Evolutionary conservation across 2,329 filamentous ascomycete genomes (phyloP).

Genomic region (Leptographium lundbergii): DNA sequence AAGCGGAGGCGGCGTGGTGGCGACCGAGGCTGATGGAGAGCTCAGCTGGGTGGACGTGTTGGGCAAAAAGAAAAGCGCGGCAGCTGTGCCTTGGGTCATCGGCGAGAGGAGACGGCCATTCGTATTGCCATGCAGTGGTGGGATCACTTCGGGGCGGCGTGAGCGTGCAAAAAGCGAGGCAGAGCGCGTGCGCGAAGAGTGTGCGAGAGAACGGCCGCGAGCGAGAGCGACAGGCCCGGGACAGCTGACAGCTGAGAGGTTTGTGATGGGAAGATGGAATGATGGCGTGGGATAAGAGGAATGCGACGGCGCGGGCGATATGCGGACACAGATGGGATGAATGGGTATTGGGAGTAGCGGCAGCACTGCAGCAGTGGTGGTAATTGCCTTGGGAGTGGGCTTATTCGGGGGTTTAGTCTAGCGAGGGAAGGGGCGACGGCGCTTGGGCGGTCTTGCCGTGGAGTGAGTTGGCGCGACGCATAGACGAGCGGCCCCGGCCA

Average conservation of each 20-base stretch:
- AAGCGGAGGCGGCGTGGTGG: background rate
- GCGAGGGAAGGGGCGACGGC: background rate
- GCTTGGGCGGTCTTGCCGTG: background rate
- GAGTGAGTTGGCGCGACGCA: background rate
- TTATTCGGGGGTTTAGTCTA: background rate
- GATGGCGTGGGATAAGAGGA: slow-evolving; percentile 4
- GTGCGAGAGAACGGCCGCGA: background rate
- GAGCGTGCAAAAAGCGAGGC: background rate
- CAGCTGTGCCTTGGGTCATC: background rate
- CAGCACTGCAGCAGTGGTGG: background rate
- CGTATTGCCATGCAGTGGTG: background rate
- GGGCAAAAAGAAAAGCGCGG: background rate
- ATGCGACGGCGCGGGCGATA: slow-evolving; percentile 5
- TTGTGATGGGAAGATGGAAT: background rate
- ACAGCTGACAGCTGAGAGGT: background rate
- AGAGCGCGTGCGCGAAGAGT: background rate
- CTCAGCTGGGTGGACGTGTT: background rate
- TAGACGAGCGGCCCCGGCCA: background rate
- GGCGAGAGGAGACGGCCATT: background rate
- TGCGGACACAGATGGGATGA: background rate
- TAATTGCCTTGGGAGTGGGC: background rate
- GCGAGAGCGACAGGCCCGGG: background rate
- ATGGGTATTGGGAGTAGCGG: background rate
- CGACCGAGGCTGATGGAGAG: background rate
- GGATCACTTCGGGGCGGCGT: background rate